Evolutionary conservation across 148 eudicot genomes (phyloP).

Genomic region (Chenopodium suecicum): DNA sequence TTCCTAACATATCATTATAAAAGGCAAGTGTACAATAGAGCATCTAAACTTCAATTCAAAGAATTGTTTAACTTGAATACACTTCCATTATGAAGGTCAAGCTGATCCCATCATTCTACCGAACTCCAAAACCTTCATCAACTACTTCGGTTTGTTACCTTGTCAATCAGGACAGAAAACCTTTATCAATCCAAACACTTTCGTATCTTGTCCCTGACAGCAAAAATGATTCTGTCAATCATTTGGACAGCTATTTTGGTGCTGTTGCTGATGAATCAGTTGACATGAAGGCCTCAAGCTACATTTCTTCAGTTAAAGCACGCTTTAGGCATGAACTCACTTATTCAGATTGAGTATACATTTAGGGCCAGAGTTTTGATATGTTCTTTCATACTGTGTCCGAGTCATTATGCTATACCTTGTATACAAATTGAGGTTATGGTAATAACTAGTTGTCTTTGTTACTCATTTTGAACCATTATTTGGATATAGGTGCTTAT

Average conservation of each 20-base stretch:
- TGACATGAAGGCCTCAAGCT: constrained; percentile 21
- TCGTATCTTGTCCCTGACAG: constrained; percentile 17
- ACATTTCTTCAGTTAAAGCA: constrained; percentile 27
- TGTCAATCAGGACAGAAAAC: constrained; percentile 15
- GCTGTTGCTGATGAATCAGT: constrained; percentile 24
- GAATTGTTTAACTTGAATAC: neutral
- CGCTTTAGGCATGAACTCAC: constrained; percentile 21
- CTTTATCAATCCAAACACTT: constrained; percentile 4
- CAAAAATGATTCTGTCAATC: neutral
- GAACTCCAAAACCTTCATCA: constrained; percentile 11
- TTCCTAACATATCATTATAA: neutral
- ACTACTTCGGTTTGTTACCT: constrained; percentile 8
- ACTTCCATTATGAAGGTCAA: constrained; percentile 14
- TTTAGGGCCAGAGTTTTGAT: neutral
- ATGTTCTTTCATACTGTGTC: neutral
- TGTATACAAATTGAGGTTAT: neutral
- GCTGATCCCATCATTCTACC: constrained; percentile 10
- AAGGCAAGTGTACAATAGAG: neutral
- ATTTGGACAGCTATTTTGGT: constrained; percentile 18
- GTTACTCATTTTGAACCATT: neutral
- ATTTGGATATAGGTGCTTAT: neutral
- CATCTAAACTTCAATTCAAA: neutral
- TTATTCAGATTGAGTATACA: constrained; percentile 10
- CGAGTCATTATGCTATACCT: neutral
- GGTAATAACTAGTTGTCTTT: neutral